Percentiles rank a stretch among this genome's conserved stretches.
Conservation (phyloP, 2,329 filamentous ascomycete genomes). For the Trichophyton benhamiae region DNA sequence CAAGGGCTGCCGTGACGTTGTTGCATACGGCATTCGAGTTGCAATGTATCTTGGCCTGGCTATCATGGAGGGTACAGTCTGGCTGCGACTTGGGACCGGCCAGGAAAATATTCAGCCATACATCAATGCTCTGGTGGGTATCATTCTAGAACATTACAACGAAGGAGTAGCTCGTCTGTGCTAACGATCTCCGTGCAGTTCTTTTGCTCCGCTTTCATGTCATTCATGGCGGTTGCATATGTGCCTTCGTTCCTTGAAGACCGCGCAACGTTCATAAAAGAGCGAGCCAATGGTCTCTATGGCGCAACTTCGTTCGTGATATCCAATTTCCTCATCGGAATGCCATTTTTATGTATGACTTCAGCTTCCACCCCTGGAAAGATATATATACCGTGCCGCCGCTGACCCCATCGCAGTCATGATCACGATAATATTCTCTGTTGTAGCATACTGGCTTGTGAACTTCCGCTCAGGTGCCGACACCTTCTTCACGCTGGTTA, state of each 20-base stretch:
- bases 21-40: conserved; percentile 71
- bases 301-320: conserved; percentile 59
- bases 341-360: conserved; percentile 58
- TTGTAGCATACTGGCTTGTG: conserved; percentile 66
- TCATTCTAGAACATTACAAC: neutral
- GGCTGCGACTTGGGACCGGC: conserved; percentile 55
- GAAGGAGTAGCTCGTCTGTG: neutral
- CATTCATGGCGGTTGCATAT: conserved; percentile 74
- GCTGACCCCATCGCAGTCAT: conserved; percentile 37
- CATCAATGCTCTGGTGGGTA: conserved; percentile 59
- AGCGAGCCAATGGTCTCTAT: conserved; percentile 70
- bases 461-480: conserved; percentile 55
- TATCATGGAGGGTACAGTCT: conserved; percentile 81
- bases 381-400: neutral
- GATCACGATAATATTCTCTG: conserved; percentile 62
- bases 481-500: conserved; percentile 64
- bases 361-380: neutral
- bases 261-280: conserved; percentile 58
- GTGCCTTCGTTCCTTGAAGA: conserved; percentile 76
- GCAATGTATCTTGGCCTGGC: conserved; percentile 71
- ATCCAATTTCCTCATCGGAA: conserved; percentile 69
- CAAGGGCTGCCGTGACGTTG: conserved; percentile 72
- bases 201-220: conserved; percentile 64
- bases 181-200: conserved; percentile 32
- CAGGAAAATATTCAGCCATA: conserved; percentile 69